Conservation (phyloP, 345 rosid species). For the Rhodamnia argentea region DNA sequence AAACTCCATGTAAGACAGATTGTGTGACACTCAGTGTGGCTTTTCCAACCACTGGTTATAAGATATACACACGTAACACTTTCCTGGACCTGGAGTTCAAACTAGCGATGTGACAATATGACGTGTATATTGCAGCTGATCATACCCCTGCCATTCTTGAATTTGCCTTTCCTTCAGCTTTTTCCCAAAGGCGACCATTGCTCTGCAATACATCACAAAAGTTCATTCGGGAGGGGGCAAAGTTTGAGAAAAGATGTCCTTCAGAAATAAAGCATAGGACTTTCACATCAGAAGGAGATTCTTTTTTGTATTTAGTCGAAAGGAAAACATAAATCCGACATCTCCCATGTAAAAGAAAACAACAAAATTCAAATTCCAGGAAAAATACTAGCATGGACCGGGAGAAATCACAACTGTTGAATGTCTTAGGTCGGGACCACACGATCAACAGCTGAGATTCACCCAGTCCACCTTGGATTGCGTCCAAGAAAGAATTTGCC, state of each 20-base stretch:
- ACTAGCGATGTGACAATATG: neutral
- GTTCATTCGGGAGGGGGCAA: neutral
- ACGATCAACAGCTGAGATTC: neutral
- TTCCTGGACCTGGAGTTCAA: neutral
- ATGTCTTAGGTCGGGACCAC: neutral
- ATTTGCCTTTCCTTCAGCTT: constrained; percentile 75
- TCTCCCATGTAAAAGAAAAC: neutral
- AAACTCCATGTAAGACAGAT: neutral
- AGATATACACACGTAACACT: neutral
- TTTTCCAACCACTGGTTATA: neutral
- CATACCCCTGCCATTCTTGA: constrained; percentile 84
- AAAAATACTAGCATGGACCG: neutral
- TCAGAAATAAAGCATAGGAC: neutral
- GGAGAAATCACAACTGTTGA: neutral
- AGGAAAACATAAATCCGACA: neutral
- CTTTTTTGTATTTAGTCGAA: neutral
- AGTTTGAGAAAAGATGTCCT: neutral
- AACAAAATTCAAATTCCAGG: neutral
- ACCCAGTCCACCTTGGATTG: neutral
- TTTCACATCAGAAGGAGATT: neutral
- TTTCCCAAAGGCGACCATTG: constrained; percentile 95
- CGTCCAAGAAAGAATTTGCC: neutral
- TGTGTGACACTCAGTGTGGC: neutral
- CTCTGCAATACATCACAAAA: constrained; percentile 8
- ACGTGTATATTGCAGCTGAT: neutral